Conservation (phyloP, 73 alveolate species). For the Tetrahymena malaccensis region DNA sequence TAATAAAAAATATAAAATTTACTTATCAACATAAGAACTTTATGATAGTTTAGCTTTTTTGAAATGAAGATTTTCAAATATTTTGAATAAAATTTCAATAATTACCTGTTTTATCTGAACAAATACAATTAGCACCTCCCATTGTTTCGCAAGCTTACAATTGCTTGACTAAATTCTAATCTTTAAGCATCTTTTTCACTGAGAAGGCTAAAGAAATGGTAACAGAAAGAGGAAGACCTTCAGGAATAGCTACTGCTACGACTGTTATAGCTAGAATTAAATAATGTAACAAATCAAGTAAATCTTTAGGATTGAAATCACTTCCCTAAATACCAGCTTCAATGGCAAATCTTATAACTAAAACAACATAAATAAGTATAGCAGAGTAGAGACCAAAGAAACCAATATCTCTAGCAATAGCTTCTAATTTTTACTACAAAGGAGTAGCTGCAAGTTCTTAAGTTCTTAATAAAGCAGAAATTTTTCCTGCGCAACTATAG, state of each 20-base stretch:
- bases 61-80: no score
- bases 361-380: conserved; percentile 63
- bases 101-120: conserved; percentile 92
- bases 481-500: conserved; percentile 31
- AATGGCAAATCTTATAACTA: conserved; percentile 55
- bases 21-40: no score
- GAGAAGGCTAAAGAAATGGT: conserved; percentile 74
- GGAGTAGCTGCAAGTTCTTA: conserved; percentile 76
- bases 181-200: conserved; percentile 75
- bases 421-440: conserved; percentile 83
- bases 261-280: conserved; percentile 67
- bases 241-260: conserved; percentile 89
- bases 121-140: conserved; percentile 89
- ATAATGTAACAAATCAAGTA: conserved; percentile 56
- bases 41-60: no score
- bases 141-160: conserved; percentile 89
- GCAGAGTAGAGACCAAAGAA: conserved; percentile 84
- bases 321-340: conserved; percentile 51
- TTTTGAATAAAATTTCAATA: no score
- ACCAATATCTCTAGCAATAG: conserved; percentile 89
- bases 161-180: conserved; percentile 70
- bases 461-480: conserved; percentile 32
- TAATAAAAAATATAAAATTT: neutral
- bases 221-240: conserved; percentile 90
- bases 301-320: conserved; percentile 35